These are phyloP conservation scores for Erysimum cheiranthoides DNA, from an alignment of 345 rosid species.

Conservation along the genomic window DNA sequence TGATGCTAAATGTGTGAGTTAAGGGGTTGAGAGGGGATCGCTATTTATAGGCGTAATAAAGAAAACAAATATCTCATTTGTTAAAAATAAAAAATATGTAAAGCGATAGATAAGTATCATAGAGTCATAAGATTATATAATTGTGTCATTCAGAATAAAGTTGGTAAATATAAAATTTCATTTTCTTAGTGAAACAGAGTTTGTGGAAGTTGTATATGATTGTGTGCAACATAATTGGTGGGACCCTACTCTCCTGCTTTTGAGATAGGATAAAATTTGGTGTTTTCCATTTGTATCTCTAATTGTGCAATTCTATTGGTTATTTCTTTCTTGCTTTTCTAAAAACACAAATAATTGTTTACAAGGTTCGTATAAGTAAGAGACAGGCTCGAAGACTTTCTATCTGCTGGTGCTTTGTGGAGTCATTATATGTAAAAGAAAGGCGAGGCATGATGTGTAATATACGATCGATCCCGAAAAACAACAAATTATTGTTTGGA, in stretches of 20 bases:
- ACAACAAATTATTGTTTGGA: neutral
- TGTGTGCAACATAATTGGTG: slow-evolving; percentile 38
- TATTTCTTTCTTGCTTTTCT: neutral
- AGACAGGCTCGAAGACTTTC: slow-evolving; percentile 1
- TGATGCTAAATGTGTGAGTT: slow-evolving; percentile 37
- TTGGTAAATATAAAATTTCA: neutral
- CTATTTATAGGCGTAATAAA: slow-evolving; percentile 60
- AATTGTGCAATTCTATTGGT: slow-evolving; percentile 30
- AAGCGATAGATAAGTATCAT: slow-evolving; percentile 10
- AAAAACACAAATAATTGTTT: slow-evolving; percentile 4
- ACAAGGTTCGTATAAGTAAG: slow-evolving; percentile 14
- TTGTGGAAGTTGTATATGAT: slow-evolving; percentile 35
- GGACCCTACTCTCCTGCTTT: slow-evolving; percentile 17
- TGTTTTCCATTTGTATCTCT: slow-evolving; percentile 24
- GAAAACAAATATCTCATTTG: neutral
- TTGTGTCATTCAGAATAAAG: slow-evolving; percentile 25
- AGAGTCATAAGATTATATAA: slow-evolving; percentile 25
- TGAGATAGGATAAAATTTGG: slow-evolving; percentile 21
- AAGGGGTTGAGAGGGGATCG: slow-evolving; percentile 10
- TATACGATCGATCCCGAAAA: neutral
- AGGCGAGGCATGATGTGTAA: neutral
- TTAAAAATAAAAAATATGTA: neutral
- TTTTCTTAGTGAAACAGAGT: slow-evolving; percentile 29
- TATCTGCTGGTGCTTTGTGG: slow-evolving; percentile 25
- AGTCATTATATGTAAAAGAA: slow-evolving; percentile 12